Evolutionary conservation across 2,329 filamentous ascomycete species (phyloP).

Genomic region (Neobulgaria alba): DNA sequence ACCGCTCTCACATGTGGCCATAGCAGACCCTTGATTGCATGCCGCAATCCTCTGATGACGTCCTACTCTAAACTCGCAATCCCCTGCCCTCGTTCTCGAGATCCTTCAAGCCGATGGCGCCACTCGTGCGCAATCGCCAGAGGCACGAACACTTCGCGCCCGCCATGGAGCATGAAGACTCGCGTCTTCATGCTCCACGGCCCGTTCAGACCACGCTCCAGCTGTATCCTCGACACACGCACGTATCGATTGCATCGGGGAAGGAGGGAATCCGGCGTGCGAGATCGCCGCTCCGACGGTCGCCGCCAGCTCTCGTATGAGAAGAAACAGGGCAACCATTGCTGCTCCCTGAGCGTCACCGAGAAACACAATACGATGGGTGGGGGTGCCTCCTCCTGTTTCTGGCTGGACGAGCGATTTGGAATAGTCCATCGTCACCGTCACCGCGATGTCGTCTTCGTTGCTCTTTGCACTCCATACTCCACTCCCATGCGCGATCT

Average conservation of each 20-base stretch:
- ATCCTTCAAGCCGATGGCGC: slow-evolving; percentile 3
- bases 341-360: slow-evolving; percentile 12
- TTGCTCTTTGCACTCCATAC: slow-evolving; percentile 3
- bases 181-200: slow-evolving; percentile 8
- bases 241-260: slow-evolving; percentile 5
- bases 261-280: slow-evolving; percentile 6
- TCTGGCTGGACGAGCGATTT: slow-evolving; percentile 9
- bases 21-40: slow-evolving; percentile 4
- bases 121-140: slow-evolving; percentile 4
- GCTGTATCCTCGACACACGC: slow-evolving; percentile 10
- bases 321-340: slow-evolving; percentile 8
- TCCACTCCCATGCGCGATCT: slow-evolving; percentile 1
- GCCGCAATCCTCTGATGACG: slow-evolving; percentile 3
- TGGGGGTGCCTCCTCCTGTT: slow-evolving; percentile 3
- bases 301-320: slow-evolving; percentile 3
- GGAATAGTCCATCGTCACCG: slow-evolving; percentile 7
- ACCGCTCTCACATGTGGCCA: slow-evolving; percentile 8
- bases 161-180: slow-evolving; percentile 12
- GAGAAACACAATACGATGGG: slow-evolving; percentile 9
- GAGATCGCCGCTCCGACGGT: slow-evolving; percentile 8
- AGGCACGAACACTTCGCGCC: slow-evolving; percentile 7
- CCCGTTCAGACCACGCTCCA: slow-evolving; percentile 1
- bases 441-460: slow-evolving; percentile 11
- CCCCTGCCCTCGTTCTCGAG: slow-evolving; percentile 5
- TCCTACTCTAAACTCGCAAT: slow-evolving; percentile 9